Evolutionary conservation across 768 basidiomycete species (phyloP), one percentile per base, ranked within the genome.

Genomic region (Ramaria rubella): DNA sequence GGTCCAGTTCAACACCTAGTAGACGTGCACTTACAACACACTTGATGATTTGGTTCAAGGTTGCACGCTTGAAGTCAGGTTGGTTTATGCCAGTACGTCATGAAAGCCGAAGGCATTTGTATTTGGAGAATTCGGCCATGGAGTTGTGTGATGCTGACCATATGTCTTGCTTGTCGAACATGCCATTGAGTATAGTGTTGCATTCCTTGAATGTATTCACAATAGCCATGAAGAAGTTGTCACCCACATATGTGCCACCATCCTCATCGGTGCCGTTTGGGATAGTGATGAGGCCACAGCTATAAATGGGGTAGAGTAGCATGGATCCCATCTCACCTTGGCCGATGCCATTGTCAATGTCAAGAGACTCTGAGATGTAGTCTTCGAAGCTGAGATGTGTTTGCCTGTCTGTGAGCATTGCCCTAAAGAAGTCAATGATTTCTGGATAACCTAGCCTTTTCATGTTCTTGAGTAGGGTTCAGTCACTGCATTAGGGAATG

Each of bases 321-420:
- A 55, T 58, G 0, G 68, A 69, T 2, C 63, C 21, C 1, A 67
- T 60, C 56, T 63, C 59, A 1, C 70, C 71, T 58, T 72, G 70
- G 1, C 60, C 65, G 0, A 68, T 54, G 0, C 70, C 66, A 1
- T 67, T 55, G 24, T 27, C 8, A 12, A 27, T 40, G 1, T 15
- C 17, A 11, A 66, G 60, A 27, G 31, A 54, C 0, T 55, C 49
- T 0, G 69, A 70, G 0, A 24, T 57, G 59, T 34, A 70, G 55
- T 68, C 65, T 23, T 70, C 69, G 42, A 73, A 71, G 0, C 33
- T 24, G 0, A 72, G 36, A 5, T n/a, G 34, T 0, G 69, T 71
- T 17, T 36, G 43, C n/a, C 67, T 33, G 1, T 55, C 61, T 6
- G 29, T 49, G 17, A 70, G 62, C n/a, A 59, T 52, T 1, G 60